Conservation (phyloP, 148 eudicot species). For the Camellia granthamiana region DNA sequence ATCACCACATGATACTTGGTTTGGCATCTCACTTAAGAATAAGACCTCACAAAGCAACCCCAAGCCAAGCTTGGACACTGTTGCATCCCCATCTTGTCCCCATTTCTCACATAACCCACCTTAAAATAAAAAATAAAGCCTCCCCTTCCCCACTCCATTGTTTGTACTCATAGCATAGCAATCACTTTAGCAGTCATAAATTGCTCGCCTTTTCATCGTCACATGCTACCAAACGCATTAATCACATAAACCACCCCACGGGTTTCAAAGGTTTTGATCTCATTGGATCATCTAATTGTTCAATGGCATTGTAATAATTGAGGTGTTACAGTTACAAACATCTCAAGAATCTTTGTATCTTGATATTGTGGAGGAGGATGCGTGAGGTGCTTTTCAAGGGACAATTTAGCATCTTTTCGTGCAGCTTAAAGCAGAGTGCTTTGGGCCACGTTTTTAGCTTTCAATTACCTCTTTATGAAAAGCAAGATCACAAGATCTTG, state of each 20-base stretch:
- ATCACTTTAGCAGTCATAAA: background rate
- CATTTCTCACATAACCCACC: background rate
- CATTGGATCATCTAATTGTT: background rate
- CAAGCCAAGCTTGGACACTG: background rate
- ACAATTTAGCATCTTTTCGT: background rate
- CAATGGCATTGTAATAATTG: too few species aligned
- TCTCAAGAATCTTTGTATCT: background rate
- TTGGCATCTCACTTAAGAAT: background rate
- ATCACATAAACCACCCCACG: background rate
- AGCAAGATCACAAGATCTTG: constrained; percentile 4
- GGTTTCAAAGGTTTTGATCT: background rate
- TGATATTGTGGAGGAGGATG: constrained; percentile 10
- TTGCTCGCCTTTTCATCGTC: background rate
- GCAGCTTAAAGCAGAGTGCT: background rate
- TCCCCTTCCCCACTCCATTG: background rate
- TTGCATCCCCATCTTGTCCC: background rate
- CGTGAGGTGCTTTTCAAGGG: constrained; percentile 3
- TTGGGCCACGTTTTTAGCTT: background rate
- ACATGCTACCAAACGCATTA: background rate
- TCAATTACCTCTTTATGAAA: background rate
- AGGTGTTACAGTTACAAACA: too few species aligned
- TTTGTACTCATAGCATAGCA: background rate
- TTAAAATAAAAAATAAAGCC: background rate
- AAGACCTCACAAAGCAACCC: constrained; percentile 2
- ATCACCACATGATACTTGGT: constrained; percentile 4